These are phyloP conservation scores for Phialophora tarda DNA, from an alignment of 2,329 filamentous ascomycete genomes.

Conservation along the genomic window DNA sequence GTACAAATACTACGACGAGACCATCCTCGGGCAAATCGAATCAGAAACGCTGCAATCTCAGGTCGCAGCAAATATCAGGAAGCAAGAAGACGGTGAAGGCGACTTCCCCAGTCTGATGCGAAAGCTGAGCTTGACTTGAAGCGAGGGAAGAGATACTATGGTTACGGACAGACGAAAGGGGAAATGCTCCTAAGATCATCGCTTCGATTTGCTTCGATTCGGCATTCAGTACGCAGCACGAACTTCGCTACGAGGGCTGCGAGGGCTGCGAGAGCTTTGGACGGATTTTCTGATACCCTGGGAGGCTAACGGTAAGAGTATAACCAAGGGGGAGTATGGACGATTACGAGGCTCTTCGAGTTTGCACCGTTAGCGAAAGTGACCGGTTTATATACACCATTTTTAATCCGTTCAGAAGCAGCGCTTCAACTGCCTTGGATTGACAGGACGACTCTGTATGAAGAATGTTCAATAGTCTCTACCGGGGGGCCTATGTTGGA, in stretches of 20 bases:
- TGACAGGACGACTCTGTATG: not conserved
- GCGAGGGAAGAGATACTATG: not conserved
- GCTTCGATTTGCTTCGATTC: not conserved
- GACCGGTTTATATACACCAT: not conserved
- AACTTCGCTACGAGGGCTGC: not conserved
- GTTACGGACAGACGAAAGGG: not conserved
- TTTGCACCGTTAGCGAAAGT: not conserved
- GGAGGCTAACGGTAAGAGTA: not conserved
- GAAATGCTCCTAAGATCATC: not conserved
- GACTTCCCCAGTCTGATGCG: conserved; percentile 38
- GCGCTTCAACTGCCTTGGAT: not conserved
- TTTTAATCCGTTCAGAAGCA: not conserved
- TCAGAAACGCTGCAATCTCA: conserved; percentile 59
- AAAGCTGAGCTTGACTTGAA: conserved; percentile 35
- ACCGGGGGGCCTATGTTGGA: not conserved
- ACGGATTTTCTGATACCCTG: not conserved
- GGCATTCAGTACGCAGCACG: not conserved
- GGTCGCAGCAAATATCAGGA: conserved; percentile 36
- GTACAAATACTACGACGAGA: conserved; percentile 72
- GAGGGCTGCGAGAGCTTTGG: not conserved
- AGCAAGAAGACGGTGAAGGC: conserved; percentile 37
- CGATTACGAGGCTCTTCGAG: not conserved
- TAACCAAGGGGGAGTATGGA: not conserved
- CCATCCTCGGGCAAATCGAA: conserved; percentile 59
- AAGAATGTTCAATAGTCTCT: not conserved